phyloP scores from a whole-genome alignment of 768 basidiomycete genomes.

The Russula emetica region DNA sequence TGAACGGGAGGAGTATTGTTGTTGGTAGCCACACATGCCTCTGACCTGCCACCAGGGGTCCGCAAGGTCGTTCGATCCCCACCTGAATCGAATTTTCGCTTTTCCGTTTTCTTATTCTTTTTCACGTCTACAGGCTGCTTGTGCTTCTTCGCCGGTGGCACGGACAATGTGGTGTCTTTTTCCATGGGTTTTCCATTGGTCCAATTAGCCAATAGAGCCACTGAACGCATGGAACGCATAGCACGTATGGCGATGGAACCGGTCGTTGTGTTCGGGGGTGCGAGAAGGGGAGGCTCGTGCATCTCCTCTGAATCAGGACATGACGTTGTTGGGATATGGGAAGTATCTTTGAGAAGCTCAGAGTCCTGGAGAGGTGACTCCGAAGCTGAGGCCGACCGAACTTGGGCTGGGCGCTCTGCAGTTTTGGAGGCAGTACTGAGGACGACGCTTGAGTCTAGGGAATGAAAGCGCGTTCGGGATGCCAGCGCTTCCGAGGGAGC shows the following conservation, averaged over 20 bases:
- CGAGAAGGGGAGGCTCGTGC: slow-evolving; percentile 22
- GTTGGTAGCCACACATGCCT: slow-evolving; percentile 53
- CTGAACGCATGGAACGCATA: slow-evolving; percentile 67
- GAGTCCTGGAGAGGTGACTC: slow-evolving; percentile 25
- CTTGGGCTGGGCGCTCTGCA: slow-evolving; percentile 27
- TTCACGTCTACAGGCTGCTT: slow-evolving; percentile 37
- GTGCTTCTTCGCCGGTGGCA: slow-evolving; percentile 33
- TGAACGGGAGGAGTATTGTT: slow-evolving; percentile 20
- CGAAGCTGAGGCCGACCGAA: slow-evolving; percentile 24
- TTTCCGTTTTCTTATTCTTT: slow-evolving; percentile 34
- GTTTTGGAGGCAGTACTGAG: slow-evolving; percentile 31
- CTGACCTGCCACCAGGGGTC: slow-evolving; percentile 61
- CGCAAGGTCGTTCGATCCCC: slow-evolving; percentile 36
- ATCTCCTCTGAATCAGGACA: slow-evolving; percentile 24
- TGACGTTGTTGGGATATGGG: not conserved
- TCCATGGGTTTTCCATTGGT: slow-evolving; percentile 49
- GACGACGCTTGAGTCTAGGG: slow-evolving; percentile 47
- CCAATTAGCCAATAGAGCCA: slow-evolving; percentile 73
- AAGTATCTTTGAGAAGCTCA: not conserved
- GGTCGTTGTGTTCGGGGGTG: slow-evolving; percentile 31
- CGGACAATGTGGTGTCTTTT: slow-evolving; percentile 30
- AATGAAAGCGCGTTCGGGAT: slow-evolving; percentile 56
- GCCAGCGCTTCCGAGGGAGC: slow-evolving; percentile 36
- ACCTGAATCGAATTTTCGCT: slow-evolving; percentile 29
- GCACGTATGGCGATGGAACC: slow-evolving; percentile 74